These are phyloP conservation scores for Rhinocladiella mackenziei DNA, from an alignment of 2,329 filamentous ascomycete genomes.

Conservation along the genomic window DNA sequence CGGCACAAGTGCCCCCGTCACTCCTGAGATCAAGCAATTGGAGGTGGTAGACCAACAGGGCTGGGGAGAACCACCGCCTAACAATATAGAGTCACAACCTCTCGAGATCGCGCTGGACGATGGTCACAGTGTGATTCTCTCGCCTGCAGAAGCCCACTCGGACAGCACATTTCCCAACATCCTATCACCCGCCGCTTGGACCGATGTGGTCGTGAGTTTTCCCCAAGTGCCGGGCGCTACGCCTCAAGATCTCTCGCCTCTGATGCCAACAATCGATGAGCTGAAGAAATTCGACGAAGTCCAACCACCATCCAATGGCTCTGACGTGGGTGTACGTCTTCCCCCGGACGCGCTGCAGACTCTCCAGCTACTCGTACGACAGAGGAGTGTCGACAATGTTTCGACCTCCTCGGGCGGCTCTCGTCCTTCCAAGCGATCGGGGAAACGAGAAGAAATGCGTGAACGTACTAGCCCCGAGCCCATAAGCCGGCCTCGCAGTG, in stretches of 20 bases:
- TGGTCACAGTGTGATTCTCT: slow-evolving; percentile 29
- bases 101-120: slow-evolving; percentile 38
- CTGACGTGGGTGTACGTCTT: slow-evolving; percentile 60
- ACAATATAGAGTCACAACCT: slow-evolving; percentile 9
- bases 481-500: slow-evolving; percentile 41
- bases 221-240: slow-evolving; percentile 37
- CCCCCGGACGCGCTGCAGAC: slow-evolving; percentile 77
- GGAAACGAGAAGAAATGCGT: slow-evolving; percentile 52
- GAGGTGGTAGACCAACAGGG: slow-evolving; percentile 16
- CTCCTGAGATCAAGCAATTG: slow-evolving; percentile 61
- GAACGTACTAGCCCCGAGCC: slow-evolving; percentile 50
- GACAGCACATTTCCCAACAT: slow-evolving; percentile 14
- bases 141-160: slow-evolving; percentile 26
- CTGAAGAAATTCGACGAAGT: slow-evolving; percentile 17
- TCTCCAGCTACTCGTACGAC: slow-evolving; percentile 66
- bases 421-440: slow-evolving; percentile 15
- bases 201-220: slow-evolving; percentile 40
- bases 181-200: slow-evolving; percentile 56
- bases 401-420: slow-evolving; percentile 36
- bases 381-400: slow-evolving; percentile 40
- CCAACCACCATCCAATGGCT: slow-evolving; percentile 21
- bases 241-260: slow-evolving; percentile 26
- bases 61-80: slow-evolving; percentile 21
- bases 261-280: slow-evolving; percentile 24
- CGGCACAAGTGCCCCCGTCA: slow-evolving; percentile 67